Percentiles rank a stretch among this genome's conserved stretches.
Evolutionary conservation across 768 basidiomycete species (phyloP).

Genomic region (Megacollybia marginata): DNA sequence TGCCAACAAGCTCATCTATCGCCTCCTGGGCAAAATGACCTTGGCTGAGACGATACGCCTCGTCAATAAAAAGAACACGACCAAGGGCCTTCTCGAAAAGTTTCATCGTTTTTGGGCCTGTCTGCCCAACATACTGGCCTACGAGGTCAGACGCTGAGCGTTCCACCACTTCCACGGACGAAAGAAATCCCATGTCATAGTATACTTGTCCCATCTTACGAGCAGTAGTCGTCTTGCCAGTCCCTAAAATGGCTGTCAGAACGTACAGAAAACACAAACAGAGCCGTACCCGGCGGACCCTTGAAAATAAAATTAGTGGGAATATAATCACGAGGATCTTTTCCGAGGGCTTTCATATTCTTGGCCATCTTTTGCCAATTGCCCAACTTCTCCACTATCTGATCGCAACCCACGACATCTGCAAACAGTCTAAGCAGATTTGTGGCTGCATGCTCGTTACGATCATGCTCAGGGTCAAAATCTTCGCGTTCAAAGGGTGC

Average conservation of each 20-base stretch:
- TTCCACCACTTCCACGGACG: conserved; percentile 48
- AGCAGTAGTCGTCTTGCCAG: conserved; percentile 45
- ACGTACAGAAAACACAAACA: neutral
- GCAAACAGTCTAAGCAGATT: conserved; percentile 53
- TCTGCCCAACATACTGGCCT: conserved; percentile 64
- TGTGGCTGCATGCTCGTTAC: conserved; percentile 34
- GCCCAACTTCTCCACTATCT: conserved; percentile 40
- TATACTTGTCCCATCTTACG: conserved; percentile 46
- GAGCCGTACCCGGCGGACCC: conserved; percentile 55
- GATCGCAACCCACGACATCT: conserved; percentile 55
- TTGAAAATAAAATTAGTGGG: conserved; percentile 70
- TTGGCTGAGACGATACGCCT: conserved; percentile 57
- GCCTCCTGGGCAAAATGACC: conserved; percentile 67
- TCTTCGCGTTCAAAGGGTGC: conserved; percentile 51
- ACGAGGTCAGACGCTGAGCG: conserved; percentile 67
- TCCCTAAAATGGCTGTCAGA: conserved; percentile 22
- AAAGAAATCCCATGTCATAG: conserved; percentile 44
- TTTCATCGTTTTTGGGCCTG: conserved; percentile 57
- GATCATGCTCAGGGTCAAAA: conserved; percentile 57
- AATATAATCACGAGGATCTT: conserved; percentile 42
- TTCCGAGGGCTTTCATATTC: conserved; percentile 29
- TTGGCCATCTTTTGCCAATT: conserved; percentile 45
- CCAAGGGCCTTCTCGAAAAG: conserved; percentile 61
- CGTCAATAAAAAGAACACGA: conserved; percentile 63
- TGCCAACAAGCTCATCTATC: conserved; percentile 60